Evolutionary conservation across 2,329 filamentous ascomycete species (phyloP).

Genomic region (Diaporthe eres): DNA sequence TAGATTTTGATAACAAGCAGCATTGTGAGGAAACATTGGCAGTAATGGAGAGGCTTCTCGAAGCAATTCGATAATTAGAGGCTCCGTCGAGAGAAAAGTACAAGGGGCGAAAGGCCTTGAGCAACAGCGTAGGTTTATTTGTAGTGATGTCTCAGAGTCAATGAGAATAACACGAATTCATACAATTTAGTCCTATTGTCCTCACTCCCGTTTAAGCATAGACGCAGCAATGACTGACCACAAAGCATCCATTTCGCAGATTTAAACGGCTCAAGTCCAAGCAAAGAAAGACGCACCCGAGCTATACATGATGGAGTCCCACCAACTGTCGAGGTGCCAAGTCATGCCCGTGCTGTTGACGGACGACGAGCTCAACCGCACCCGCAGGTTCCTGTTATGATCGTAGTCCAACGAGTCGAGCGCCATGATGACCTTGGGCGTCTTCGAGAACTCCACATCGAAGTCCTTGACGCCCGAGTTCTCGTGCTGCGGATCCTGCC

Average conservation of each 20-base stretch:
- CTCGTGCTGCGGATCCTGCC: neutral
- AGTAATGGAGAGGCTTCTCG: neutral
- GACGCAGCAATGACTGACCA: neutral
- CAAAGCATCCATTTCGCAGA: neutral
- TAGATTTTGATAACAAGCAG: conserved; percentile 7
- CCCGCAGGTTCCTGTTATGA: neutral
- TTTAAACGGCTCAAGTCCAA: neutral
- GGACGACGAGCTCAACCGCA: neutral
- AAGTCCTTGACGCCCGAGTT: neutral
- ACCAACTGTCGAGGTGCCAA: neutral
- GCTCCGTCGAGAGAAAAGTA: neutral
- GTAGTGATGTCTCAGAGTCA: too few relatives aligned
- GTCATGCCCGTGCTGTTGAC: neutral
- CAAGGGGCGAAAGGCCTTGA: too few relatives aligned
- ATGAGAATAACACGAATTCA: too few relatives aligned
- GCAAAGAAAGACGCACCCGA: neutral
- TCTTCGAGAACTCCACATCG: neutral
- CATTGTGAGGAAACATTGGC: neutral
- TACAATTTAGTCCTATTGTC: neutral
- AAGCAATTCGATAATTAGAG: neutral
- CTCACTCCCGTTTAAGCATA: neutral
- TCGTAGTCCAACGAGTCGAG: neutral
- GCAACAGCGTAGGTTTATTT: too few relatives aligned
- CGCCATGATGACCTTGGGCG: neutral
- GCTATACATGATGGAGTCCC: neutral